Evolutionary conservation across 2,329 filamentous ascomycete genomes (phyloP).

Genomic region (Rhynchosporium agropyri): DNA sequence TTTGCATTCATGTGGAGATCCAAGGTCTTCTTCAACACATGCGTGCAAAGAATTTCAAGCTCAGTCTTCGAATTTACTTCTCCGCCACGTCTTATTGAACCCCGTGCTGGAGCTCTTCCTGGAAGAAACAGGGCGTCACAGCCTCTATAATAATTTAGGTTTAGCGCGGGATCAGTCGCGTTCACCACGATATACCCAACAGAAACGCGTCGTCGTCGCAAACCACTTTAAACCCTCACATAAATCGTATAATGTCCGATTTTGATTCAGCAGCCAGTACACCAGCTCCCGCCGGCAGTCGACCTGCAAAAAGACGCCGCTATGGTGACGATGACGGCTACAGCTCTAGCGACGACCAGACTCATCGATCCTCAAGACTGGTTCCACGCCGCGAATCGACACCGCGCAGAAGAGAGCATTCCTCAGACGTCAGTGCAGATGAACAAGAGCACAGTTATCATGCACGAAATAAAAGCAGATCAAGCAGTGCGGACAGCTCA

Average conservation of each 20-base stretch:
- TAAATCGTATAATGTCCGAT: slow-evolving; percentile 33
- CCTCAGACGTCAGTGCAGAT: slow-evolving; percentile 37
- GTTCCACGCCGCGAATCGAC: slow-evolving; percentile 31
- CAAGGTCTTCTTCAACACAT: no score
- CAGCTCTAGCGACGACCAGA: slow-evolving; percentile 44
- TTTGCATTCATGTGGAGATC: no score
- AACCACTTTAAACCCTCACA: slow-evolving; percentile 4
- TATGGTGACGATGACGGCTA: slow-evolving; percentile 48
- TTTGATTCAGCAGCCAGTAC: slow-evolving; percentile 36
- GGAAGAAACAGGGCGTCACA: no score
- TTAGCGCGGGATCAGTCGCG: slow-evolving; percentile 4
- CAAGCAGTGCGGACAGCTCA: slow-evolving; percentile 34
- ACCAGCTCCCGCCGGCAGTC: slow-evolving; percentile 24
- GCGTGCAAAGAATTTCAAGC: no score
- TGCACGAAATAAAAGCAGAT: slow-evolving; percentile 32
- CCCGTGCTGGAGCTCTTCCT: no score
- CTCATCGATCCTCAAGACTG: slow-evolving; percentile 42
- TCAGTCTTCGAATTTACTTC: no score
- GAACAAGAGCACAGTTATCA: slow-evolving; percentile 39
- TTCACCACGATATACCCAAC: slow-evolving; percentile 20
- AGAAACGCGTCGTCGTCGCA: slow-evolving; percentile 15
- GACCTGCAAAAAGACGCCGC: slow-evolving; percentile 36
- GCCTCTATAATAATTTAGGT: no score
- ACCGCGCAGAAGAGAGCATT: slow-evolving; percentile 33
- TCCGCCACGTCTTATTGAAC: no score